A percentile compares a stretch with the other conserved stretches of the same genome.
These are phyloP conservation scores for Fusarium cicatricum DNA, from an alignment of 2,329 filamentous ascomycete species.

Conservation along the genomic window DNA sequence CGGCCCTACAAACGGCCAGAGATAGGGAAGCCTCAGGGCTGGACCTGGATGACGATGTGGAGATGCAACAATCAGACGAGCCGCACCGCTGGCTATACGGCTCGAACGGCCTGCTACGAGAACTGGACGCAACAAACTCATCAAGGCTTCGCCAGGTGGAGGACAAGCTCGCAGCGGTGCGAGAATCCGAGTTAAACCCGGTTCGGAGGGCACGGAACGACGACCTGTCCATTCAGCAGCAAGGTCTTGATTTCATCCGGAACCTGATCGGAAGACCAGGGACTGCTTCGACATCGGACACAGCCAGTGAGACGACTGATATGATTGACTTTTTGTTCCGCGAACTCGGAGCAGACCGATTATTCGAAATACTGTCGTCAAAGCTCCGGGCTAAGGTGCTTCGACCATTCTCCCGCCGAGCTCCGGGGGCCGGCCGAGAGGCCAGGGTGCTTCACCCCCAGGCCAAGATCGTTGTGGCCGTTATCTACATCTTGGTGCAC, in stretches of 20 bases:
- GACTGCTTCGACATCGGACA: constrained; percentile 59
- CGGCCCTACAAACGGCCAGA: constrained; percentile 53
- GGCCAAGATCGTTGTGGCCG: constrained; percentile 76
- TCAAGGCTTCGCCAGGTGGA: constrained; percentile 59
- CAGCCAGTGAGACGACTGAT: constrained; percentile 61
- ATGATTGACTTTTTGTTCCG: constrained; percentile 89
- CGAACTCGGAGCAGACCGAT: constrained; percentile 75
- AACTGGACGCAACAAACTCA: constrained; percentile 49
- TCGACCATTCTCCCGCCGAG: constrained; percentile 59
- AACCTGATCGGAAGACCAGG: constrained; percentile 79
- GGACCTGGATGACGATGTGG: constrained; percentile 65
- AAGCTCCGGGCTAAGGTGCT: constrained; percentile 74
- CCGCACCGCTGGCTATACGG: constrained; percentile 49
- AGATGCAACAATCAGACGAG: constrained; percentile 61
- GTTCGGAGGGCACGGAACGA: constrained; percentile 75
- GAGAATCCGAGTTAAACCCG: constrained; percentile 74
- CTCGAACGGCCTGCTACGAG: constrained; percentile 43
- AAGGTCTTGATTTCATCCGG: constrained; percentile 86
- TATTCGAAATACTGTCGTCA: constrained; percentile 82
- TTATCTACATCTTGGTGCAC: constrained; percentile 86
- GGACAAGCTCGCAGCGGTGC: constrained; percentile 58
- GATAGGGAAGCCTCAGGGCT: constrained; percentile 43
- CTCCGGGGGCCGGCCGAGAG: constrained; percentile 47
- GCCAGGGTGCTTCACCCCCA: constrained; percentile 64
- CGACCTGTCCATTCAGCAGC: constrained; percentile 87